phyloP scores from a whole-genome alignment of 176 grass and related monocot species.

The Cocos nucifera region DNA sequence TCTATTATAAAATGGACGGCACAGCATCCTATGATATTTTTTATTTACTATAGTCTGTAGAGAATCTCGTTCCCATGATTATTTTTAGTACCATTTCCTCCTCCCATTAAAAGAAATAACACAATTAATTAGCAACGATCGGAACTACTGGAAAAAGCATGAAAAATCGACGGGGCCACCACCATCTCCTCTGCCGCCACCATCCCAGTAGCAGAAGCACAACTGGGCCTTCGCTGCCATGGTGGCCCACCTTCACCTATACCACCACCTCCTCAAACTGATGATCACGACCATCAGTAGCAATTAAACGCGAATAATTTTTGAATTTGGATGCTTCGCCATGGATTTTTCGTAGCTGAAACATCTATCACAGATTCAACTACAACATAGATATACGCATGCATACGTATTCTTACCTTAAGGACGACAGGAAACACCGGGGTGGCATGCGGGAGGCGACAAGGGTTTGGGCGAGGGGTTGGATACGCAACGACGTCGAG shows the following conservation, averaged over 20 bases:
- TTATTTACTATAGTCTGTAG: too few relatives aligned
- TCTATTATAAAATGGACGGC: too few relatives aligned
- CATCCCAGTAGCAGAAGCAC: too few relatives aligned
- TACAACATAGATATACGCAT: slow-evolving; percentile 11
- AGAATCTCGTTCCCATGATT: too few relatives aligned
- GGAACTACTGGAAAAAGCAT: too few relatives aligned
- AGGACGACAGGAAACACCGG: slow-evolving; percentile 59
- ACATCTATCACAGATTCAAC: too few relatives aligned
- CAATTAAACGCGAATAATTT: too few relatives aligned
- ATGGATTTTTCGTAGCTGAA: too few relatives aligned
- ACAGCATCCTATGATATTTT: too few relatives aligned
- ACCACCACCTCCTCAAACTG: slow-evolving; percentile 82
- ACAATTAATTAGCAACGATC: too few relatives aligned
- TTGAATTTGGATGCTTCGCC: too few relatives aligned
- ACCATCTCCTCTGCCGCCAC: background rate
- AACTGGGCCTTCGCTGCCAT: slow-evolving; percentile 9
- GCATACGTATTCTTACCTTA: slow-evolving; percentile 42
- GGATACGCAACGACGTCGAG: slow-evolving; percentile 30
- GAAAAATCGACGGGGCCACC: background rate
- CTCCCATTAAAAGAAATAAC: background rate
- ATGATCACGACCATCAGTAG: too few relatives aligned
- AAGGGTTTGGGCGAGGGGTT: slow-evolving; percentile 12
- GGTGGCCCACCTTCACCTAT: slow-evolving; percentile 47
- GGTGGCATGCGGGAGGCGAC: slow-evolving; percentile 20
- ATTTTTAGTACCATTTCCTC: slow-evolving; percentile 81